Conservation (phyloP, 2,329 filamentous ascomycete genomes). For the Xylaria sp. region DNA sequence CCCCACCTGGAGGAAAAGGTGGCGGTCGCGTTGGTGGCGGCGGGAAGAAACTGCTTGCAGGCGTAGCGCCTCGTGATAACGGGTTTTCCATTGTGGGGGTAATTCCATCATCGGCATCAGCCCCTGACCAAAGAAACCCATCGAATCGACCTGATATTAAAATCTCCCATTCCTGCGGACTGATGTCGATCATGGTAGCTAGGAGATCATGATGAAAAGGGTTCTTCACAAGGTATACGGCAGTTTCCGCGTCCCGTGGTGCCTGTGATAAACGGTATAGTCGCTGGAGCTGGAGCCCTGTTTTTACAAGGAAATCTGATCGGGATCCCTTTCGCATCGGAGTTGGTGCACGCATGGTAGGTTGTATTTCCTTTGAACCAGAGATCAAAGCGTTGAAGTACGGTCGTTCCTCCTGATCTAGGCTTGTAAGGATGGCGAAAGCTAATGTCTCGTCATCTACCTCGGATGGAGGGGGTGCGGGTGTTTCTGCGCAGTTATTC, state of each 20-base stretch:
- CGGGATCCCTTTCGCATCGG: constrained; percentile 68
- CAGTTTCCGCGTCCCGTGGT: constrained; percentile 86
- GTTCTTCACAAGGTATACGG: constrained; percentile 86
- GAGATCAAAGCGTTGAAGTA: constrained; percentile 84
- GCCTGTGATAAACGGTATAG: constrained; percentile 78
- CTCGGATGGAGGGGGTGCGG: constrained; percentile 81
- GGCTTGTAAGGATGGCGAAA: constrained; percentile 91
- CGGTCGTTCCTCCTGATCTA: constrained; percentile 78
- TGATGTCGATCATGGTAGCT: constrained; percentile 87
- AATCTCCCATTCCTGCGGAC: constrained; percentile 95
- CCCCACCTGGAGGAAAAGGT: constrained; percentile 54
- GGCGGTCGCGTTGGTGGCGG: constrained; percentile 53
- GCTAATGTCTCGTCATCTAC: constrained; percentile 93
- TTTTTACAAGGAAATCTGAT: constrained; percentile 79
- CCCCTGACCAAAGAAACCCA: constrained; percentile 93
- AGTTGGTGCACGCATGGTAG: constrained; percentile 72
- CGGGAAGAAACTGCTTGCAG: constrained; percentile 60
- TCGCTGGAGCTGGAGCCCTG: constrained; percentile 81
- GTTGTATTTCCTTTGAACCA: constrained; percentile 66
- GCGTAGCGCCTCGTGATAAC: constrained; percentile 64
- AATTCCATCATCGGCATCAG: constrained; percentile 67
- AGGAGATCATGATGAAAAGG: constrained; percentile 85
- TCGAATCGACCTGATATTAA: constrained; percentile 93
- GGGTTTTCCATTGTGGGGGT: constrained; percentile 55
- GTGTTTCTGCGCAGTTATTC: constrained; percentile 77